Conservation (phyloP, 352 stramenopile genomes). For the Stephanocyclus meneghinianus region DNA sequence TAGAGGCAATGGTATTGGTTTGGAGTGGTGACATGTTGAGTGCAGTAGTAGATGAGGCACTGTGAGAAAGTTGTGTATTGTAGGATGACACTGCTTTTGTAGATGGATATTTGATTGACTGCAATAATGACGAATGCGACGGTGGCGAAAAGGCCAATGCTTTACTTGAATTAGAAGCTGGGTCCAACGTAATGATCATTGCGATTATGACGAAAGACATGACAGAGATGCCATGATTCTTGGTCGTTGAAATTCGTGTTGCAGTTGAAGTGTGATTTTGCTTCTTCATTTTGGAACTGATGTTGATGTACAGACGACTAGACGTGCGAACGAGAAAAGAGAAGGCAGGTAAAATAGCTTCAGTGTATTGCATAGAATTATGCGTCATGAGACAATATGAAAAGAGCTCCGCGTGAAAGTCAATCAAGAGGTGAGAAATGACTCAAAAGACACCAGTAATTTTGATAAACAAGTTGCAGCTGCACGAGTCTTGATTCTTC, state of each 20-base stretch:
- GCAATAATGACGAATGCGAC: not conserved
- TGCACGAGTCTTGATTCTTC: too few relatives aligned
- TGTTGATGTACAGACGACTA: not conserved
- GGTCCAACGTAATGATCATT: not conserved
- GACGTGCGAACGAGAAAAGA: too few relatives aligned
- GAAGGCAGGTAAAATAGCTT: too few relatives aligned
- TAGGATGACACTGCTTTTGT: not conserved
- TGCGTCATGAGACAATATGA: too few relatives aligned
- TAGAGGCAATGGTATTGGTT: not conserved
- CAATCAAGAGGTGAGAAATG: too few relatives aligned
- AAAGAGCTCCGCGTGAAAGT: too few relatives aligned
- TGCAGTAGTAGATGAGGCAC: not conserved
- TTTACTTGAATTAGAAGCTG: not conserved
- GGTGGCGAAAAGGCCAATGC: conserved; percentile 2
- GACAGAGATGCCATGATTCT: not conserved
- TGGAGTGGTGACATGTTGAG: not conserved
- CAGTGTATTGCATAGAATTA: too few relatives aligned
- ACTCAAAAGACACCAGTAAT: too few relatives aligned
- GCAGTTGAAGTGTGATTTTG: not conserved
- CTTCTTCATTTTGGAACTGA: not conserved
- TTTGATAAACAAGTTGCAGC: too few relatives aligned
- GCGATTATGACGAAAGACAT: not conserved
- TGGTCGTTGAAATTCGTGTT: not conserved
- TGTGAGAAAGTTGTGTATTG: not conserved
- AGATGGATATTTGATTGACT: not conserved